Evolutionary conservation across 1,284 basidiomycete genomes (phyloP).

Genomic region (Porodaedalea pini): DNA sequence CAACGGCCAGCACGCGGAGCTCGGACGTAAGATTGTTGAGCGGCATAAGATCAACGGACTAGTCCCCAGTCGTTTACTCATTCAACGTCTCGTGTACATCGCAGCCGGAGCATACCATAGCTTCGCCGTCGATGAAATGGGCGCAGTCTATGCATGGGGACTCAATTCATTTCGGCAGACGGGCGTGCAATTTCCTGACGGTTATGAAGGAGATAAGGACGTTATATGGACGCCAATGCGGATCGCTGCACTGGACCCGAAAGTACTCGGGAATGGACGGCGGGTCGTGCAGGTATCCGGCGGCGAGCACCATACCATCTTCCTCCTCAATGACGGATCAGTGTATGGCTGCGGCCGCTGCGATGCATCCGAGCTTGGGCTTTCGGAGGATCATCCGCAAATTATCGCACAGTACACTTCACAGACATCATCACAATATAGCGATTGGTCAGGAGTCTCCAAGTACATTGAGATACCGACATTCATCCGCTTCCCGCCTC

Average conservation of each 20-base stretch:
- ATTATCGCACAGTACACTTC: conserved; percentile 27
- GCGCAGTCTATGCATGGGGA: conserved; percentile 57
- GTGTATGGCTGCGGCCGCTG: conserved; percentile 49
- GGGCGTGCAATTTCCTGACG: conserved; percentile 36
- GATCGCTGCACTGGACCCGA: conserved; percentile 43
- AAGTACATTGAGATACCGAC: conserved; percentile 33
- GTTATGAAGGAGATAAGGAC: conserved; percentile 36
- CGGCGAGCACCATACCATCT: conserved; percentile 54
- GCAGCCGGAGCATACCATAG: conserved; percentile 53
- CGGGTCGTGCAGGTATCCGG: conserved; percentile 40
- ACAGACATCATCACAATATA: background rate
- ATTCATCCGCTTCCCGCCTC: conserved; percentile 44
- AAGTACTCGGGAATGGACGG: conserved; percentile 37
- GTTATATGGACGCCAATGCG: conserved; percentile 44
- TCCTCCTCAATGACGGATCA: conserved; percentile 54
- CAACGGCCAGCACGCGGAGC: conserved; percentile 52
- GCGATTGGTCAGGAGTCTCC: conserved; percentile 23
- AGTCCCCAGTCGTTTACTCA: conserved; percentile 45
- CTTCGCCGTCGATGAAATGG: conserved; percentile 51
- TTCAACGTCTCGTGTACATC: conserved; percentile 50
- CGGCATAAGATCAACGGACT: conserved; percentile 49
- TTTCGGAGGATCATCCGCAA: conserved; percentile 41
- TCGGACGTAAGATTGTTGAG: conserved; percentile 49
- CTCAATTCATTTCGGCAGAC: conserved; percentile 54
- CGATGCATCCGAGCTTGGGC: conserved; percentile 46